Evolutionary conservation across 2,329 filamentous ascomycete genomes (phyloP).

Genomic region (Colletotrichum endophyticum): DNA sequence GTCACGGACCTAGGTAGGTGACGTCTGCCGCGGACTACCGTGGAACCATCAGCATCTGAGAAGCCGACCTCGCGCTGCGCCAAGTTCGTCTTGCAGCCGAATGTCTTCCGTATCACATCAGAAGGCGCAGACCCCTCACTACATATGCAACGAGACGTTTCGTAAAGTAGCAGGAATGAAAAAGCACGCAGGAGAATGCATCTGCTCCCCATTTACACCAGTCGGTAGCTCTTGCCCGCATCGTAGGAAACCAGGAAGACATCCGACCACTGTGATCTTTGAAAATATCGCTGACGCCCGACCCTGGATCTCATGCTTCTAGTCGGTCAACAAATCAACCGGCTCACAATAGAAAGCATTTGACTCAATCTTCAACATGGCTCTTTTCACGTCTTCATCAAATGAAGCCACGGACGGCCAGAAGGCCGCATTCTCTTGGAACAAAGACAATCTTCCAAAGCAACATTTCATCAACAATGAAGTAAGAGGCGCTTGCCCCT

Average conservation of each 20-base stretch:
- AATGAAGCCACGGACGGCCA: conserved; percentile 14
- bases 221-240: background rate
- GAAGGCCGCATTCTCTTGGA: conserved; percentile 27
- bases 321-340: background rate
- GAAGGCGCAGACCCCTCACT: background rate
- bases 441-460: conserved; percentile 37
- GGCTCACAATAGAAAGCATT: background rate
- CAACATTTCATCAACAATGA: conserved; percentile 43
- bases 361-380: conserved; percentile 18
- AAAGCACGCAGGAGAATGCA: background rate
- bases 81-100: background rate
- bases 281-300: background rate
- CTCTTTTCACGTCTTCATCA: conserved; percentile 26
- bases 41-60: background rate
- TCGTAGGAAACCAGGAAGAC: background rate
- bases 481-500: conserved; percentile 17
- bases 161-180: background rate
- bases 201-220: background rate
- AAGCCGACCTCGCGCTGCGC: background rate
- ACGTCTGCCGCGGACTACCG: background rate
- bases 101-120: background rate
- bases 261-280: background rate
- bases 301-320: background rate
- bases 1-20: background rate
- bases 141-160: background rate